phyloP scores from a whole-genome alignment of 2,329 filamentous ascomycete genomes.

The Periconia sp. region DNA sequence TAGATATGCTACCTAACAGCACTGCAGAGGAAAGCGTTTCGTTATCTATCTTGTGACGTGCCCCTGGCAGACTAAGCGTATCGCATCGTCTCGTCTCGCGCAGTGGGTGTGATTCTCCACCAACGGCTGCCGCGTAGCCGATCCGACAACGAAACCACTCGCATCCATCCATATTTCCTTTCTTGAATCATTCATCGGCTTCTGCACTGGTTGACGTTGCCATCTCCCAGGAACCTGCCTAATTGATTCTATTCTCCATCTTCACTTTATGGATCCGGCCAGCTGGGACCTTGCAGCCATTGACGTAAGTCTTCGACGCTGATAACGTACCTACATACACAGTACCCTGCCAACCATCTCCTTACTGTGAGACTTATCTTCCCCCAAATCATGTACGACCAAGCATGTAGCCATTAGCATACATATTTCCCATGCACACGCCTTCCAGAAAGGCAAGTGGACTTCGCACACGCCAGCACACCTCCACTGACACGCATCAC shows the following conservation, averaged over 20 bases:
- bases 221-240: too few species aligned
- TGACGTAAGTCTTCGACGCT: slow-evolving; percentile 18
- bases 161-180: background rate
- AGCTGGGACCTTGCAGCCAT: slow-evolving; percentile 23
- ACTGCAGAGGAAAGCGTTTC: background rate
- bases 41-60: background rate
- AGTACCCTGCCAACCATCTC: background rate
- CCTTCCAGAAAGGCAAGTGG: too few species aligned
- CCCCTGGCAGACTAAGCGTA: too few species aligned
- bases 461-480: too few species aligned
- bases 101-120: background rate
- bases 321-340: slow-evolving; percentile 3
- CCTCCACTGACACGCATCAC: too few species aligned
- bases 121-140: slow-evolving; percentile 1
- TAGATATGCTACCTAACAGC: background rate
- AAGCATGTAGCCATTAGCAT: too few species aligned
- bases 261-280: slow-evolving; percentile 18
- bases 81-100: background rate
- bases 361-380: too few species aligned
- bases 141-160: slow-evolving; percentile 1
- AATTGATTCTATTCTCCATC: too few species aligned
- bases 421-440: too few species aligned
- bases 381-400: too few species aligned
- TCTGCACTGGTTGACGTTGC: too few species aligned
- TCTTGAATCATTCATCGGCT: too few species aligned